Conservation (phyloP, 345 rosid genomes). For the Gossypium mustelinum region DNA sequence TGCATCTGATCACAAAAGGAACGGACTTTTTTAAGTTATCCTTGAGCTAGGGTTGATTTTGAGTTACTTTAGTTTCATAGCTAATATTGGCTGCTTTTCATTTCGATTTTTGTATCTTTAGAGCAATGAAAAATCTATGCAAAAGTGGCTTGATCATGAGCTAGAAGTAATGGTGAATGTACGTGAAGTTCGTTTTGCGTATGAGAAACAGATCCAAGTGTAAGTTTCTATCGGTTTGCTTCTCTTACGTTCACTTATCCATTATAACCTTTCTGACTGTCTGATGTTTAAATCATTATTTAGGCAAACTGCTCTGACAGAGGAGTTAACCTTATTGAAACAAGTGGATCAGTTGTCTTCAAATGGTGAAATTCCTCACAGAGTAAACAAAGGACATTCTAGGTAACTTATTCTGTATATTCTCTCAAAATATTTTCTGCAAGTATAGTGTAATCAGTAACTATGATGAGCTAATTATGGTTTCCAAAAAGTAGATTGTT, state of each 20-base stretch:
- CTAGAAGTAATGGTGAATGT: constrained; percentile 73
- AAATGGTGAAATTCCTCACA: constrained; percentile 44
- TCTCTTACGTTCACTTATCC: constrained; percentile 12
- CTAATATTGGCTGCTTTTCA: background rate
- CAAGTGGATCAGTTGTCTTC: constrained; percentile 50
- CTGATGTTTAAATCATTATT: constrained; percentile 3
- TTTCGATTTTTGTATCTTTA: constrained; percentile 23
- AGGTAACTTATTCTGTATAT: constrained; percentile 31
- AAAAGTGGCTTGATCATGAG: constrained; percentile 73
- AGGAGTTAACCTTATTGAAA: constrained; percentile 58
- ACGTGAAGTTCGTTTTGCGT: constrained; percentile 66
- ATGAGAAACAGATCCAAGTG: constrained; percentile 78
- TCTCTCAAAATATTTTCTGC: background rate
- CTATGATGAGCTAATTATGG: constrained; percentile 1
- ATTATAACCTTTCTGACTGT: constrained; percentile 11
- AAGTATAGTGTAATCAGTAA: constrained; percentile 2
- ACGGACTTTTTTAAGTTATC: background rate
- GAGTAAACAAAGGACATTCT: constrained; percentile 49
- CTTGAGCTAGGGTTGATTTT: background rate
- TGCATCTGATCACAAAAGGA: background rate
- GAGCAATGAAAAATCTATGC: constrained; percentile 59
- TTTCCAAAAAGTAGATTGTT: constrained; percentile 27
- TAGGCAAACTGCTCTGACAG: constrained; percentile 64
- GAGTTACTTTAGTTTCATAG: background rate
- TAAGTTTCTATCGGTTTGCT: constrained; percentile 34